Evolutionary conservation across 305 asterid genomes (phyloP).

Genomic region (Plantago rigida): DNA sequence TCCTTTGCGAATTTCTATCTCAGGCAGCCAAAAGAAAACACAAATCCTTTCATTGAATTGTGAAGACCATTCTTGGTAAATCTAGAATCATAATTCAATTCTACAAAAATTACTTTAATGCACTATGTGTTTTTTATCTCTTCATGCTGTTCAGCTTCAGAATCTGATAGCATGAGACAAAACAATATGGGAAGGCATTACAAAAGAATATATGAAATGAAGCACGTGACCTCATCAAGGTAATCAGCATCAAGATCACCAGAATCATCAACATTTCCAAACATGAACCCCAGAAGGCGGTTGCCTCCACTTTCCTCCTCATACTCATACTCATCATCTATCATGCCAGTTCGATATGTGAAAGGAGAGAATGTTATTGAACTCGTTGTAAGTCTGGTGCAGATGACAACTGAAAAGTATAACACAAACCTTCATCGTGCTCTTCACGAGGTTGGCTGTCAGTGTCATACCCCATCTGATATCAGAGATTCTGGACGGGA

Average conservation of each 20-base stretch:
- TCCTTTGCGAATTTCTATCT: too few species aligned
- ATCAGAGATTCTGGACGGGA: conserved; percentile 18
- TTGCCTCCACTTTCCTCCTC: conserved; percentile 82
- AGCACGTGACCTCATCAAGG: conserved; percentile 78
- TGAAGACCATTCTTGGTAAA: too few species aligned
- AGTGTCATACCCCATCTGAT: conserved; percentile 38
- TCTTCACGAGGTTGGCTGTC: conserved; percentile 36
- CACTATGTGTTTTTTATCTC: neutral
- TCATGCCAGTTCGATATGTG: conserved; percentile 27
- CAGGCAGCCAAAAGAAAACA: too few species aligned
- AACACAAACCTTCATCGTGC: conserved; percentile 41
- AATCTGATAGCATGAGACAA: neutral
- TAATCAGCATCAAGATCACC: conserved; percentile 98
- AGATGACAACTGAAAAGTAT: neutral
- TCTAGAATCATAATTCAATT: too few species aligned
- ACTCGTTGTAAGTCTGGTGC: neutral
- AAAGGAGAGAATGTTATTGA: neutral
- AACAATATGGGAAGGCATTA: neutral
- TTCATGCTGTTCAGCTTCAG: conserved; percentile 11
- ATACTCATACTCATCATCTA: conserved; percentile 89
- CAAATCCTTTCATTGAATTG: too few species aligned
- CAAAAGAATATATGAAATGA: conserved; percentile 4
- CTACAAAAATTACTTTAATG: too few species aligned
- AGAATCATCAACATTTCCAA: conserved; percentile 87
- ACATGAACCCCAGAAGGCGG: conserved; percentile 90